Percentiles rank a stretch among this genome's conserved stretches.
These are phyloP conservation scores for Dunaliella primolecta DNA, from an alignment of 139 green algal genomes.

Conservation along the genomic window DNA sequence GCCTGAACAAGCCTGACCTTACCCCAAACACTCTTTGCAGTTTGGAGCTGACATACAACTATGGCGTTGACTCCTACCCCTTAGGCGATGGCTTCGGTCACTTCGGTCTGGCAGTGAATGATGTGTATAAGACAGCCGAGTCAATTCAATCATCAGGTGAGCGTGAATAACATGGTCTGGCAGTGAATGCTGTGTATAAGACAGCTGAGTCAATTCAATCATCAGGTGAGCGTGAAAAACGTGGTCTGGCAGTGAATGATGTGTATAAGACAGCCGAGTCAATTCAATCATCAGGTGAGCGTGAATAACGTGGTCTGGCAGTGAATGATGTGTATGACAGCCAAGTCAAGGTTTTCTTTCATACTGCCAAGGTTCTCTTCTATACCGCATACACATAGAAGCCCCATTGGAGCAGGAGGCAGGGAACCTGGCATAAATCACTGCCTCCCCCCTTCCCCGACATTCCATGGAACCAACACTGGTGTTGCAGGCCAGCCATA, in stretches of 20 bases:
- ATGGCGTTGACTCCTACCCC: slow-evolving; percentile 78
- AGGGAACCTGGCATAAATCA: too few species aligned
- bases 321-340: slow-evolving; percentile 70
- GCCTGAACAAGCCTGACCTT: too few species aligned
- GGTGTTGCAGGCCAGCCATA: too few species aligned
- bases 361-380: background rate
- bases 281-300: background rate
- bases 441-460: too few species aligned
- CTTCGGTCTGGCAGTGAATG: slow-evolving; percentile 77
- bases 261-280: slow-evolving; percentile 63
- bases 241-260: slow-evolving; percentile 67
- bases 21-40: too few species aligned
- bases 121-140: slow-evolving; percentile 71
- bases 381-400: too few species aligned
- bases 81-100: slow-evolving; percentile 83
- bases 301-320: slow-evolving; percentile 67
- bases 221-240: slow-evolving; percentile 49
- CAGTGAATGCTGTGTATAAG: slow-evolving; percentile 70
- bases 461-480: too few species aligned
- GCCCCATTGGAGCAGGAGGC: too few species aligned
- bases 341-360: slow-evolving; percentile 27
- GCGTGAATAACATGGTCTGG: slow-evolving; percentile 66
- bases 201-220: slow-evolving; percentile 36
- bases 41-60: slow-evolving; percentile 70
- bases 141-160: background rate